Evolutionary conservation across 1,284 basidiomycete genomes (phyloP), one percentile per base, ranked within the genome.

Genomic region (Trichosporon sp.): DNA sequence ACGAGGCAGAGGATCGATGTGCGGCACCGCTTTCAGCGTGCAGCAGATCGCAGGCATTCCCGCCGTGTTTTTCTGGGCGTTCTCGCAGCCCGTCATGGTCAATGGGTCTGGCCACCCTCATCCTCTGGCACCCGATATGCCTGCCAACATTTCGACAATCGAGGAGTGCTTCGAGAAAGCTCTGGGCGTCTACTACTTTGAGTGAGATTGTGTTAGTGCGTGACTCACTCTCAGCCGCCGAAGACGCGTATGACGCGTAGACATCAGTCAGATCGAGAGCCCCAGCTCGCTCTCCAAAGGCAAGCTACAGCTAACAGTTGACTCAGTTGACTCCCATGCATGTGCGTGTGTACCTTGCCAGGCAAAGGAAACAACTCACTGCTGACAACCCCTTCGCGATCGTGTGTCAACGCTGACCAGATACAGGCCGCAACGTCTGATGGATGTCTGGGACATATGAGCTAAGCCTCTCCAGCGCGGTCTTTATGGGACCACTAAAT

Each of bases 41-140:
- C 51, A 56, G 51, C 14, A 56, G 51, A 5, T 56, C 8, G 51
- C 51, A 16, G 51, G 51, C 19, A 56, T 56, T 21, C 51, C 51
- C 4, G 21, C 51, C 19, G 19, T 7, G 19, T 56, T 26, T 8
- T 21, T 56, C 10, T 56, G 21, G 21, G 51, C 51, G 4, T 26
- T 56, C 26, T 21, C 51, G 51, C 51, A 56, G 7, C 51, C 51
- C 5, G n/a, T 56, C 51, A 56, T 56, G 51, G 51, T 26, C 51
- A 5, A 26, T 1, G 8, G 10, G 51, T 7, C 19, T 12, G 51
- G 51, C n/a, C 19, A 21, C 38, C 11, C 8, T 12, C 51, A 11
- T n/a, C 51, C 51, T 16, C 19, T 56, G 7, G 10, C 21, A 0
- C 51, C 19, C 26, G 11, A 8, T 7, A 31, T 7, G 10, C 4